These are phyloP conservation scores for Diatrype stigma DNA, from an alignment of 2,329 filamentous ascomycete species.

Conservation along the genomic window DNA sequence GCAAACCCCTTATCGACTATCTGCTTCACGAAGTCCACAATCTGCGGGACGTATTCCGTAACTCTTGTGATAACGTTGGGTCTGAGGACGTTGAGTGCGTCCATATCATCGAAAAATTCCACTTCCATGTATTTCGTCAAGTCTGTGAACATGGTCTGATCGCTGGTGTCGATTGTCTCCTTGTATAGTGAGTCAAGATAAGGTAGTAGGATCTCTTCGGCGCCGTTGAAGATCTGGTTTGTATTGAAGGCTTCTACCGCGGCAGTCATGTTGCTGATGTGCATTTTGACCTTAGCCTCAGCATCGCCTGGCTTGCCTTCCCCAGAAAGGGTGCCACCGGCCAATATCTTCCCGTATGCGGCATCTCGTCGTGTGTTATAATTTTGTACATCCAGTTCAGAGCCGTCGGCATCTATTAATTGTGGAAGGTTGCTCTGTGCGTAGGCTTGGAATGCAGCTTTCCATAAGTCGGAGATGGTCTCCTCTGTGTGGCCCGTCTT, in stretches of 20 bases:
- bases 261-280: slow-evolving; percentile 61
- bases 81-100: slow-evolving; percentile 75
- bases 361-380: slow-evolving; percentile 47
- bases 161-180: slow-evolving; percentile 56
- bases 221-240: slow-evolving; percentile 49
- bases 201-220: slow-evolving; percentile 68
- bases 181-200: slow-evolving; percentile 72
- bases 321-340: slow-evolving; percentile 51
- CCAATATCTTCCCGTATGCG: slow-evolving; percentile 50
- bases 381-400: slow-evolving; percentile 43
- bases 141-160: slow-evolving; percentile 75
- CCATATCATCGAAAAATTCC: slow-evolving; percentile 87
- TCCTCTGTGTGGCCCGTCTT: slow-evolving; percentile 54
- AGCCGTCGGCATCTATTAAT: slow-evolving; percentile 38
- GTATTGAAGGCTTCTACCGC: slow-evolving; percentile 46
- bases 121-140: slow-evolving; percentile 82
- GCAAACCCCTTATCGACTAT: slow-evolving; percentile 84
- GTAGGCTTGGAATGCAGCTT: slow-evolving; percentile 52
- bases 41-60: slow-evolving; percentile 87
- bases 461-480: slow-evolving; percentile 43
- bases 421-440: slow-evolving; percentile 52
- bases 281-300: slow-evolving; percentile 88
- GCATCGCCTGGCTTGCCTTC: slow-evolving; percentile 65
- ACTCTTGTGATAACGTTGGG: slow-evolving; percentile 82
- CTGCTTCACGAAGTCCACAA: slow-evolving; percentile 77